phyloP scores from a whole-genome alignment of 495 filamentous ascomycete genomes.

The Penicillium maclennaniae region DNA sequence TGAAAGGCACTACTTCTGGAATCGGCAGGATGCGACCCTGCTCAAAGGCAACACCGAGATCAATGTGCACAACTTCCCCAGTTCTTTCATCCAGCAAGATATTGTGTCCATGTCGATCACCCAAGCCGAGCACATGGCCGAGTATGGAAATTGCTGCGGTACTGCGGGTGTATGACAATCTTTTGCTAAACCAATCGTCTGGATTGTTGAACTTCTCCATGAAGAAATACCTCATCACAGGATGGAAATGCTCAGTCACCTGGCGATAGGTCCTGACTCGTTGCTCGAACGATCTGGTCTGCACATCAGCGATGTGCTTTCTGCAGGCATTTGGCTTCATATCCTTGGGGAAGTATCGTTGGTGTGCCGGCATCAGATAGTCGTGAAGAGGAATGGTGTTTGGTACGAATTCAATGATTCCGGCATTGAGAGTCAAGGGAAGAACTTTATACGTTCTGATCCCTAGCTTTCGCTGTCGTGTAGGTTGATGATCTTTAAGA shows the following conservation, averaged over 20 bases:
- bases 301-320: slow-evolving; percentile 69
- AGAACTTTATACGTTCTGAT: slow-evolving; percentile 96
- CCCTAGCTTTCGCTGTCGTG: slow-evolving; percentile 79
- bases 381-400: slow-evolving; percentile 89
- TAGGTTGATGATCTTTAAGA: slow-evolving; percentile 76
- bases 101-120: slow-evolving; percentile 94
- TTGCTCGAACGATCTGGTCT: slow-evolving; percentile 61
- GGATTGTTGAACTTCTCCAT: slow-evolving; percentile 91
- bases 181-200: slow-evolving; percentile 87
- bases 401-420: slow-evolving; percentile 95
- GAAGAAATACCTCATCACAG: slow-evolving; percentile 96
- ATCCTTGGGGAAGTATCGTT: slow-evolving; percentile 80
- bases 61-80: slow-evolving; percentile 94
- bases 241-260: slow-evolving; percentile 76
- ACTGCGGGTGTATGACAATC: slow-evolving; percentile 84
- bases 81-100: slow-evolving; percentile 87
- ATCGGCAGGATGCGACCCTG: slow-evolving; percentile 89
- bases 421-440: slow-evolving; percentile 74
- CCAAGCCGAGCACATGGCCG: slow-evolving; percentile 89
- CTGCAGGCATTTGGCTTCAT: slow-evolving; percentile 69
- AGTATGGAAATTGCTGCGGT: slow-evolving; percentile 95
- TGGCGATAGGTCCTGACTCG: slow-evolving; percentile 69
- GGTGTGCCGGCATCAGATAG: slow-evolving; percentile 86
- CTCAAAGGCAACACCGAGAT: slow-evolving; percentile 94
- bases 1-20: slow-evolving; percentile 92